Base-by-base conservation (phyloP, 139 green algal species). In the Zygnema cylindricum region DNA sequence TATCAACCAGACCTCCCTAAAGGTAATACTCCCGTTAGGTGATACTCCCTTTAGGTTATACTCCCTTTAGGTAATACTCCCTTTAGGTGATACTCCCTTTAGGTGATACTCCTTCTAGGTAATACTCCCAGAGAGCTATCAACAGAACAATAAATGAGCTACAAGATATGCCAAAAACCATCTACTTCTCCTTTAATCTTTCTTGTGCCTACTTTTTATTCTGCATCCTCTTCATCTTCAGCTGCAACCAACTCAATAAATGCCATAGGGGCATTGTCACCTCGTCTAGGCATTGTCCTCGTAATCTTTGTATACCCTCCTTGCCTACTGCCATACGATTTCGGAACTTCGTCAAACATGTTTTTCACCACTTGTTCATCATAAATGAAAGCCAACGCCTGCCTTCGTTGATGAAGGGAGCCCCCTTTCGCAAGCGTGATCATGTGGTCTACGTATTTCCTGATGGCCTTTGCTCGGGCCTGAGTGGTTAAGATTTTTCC, bases 361-460 rank as follows among this genome's bases (percentile, higher is more conserved):
- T 93, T 93, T 39, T 93, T 84, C 32, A 99, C 97, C 2, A 99
- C 92, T 33, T 96, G 92, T 85, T 96, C 94, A 93, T 99, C 97
- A 88, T 97, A 99, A 0, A 99, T 77, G 89, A 96, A 99, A 1
- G 86, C 94, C 73, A 98, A 88, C 1, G 96, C 97, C 93, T 98
- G 92, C 73, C 75, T 33, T 23, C 91, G 43, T 40, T 91, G 69
- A 49, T 94, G 97, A 55, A 98, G 92, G 39, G 88, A 94, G 43
- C 95, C 96, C 36, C 95, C 92, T 95, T 99, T 99, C 43, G 97
- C 97, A 76, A 99, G 93, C n/a, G 93, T 96, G 79, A 99, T 99
- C 94, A 99, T 98, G 86, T 98, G 96, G 92, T 99, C 97, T 36
- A 98, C 97, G 76, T 95, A 95, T 85, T 96, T 96, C 39, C 96